These are phyloP conservation scores for Lippia alba DNA, from an alignment of 305 asterid species.

Conservation along the genomic window DNA sequence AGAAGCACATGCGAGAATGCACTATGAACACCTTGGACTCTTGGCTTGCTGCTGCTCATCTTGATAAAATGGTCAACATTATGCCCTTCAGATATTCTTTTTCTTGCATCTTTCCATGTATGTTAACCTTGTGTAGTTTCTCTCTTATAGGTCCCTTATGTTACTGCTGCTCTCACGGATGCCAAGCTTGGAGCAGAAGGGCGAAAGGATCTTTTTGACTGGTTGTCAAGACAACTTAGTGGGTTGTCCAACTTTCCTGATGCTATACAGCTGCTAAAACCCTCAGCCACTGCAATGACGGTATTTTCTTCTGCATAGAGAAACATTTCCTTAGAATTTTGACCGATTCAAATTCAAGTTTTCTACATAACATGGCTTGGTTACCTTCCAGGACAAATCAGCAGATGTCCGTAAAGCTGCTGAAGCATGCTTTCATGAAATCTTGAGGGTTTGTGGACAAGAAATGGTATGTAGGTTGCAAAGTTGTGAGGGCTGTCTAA, in stretches of 20 bases:
- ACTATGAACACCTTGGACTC: slow-evolving; percentile 86
- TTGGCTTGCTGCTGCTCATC: slow-evolving; percentile 98
- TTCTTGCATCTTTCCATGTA: slow-evolving; percentile 23
- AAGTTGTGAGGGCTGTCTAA: slow-evolving; percentile 24
- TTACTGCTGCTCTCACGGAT: slow-evolving; percentile 83
- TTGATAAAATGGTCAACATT: slow-evolving; percentile 85
- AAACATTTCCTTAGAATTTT: slow-evolving; percentile 1
- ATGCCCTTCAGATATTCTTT: slow-evolving; percentile 21
- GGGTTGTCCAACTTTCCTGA: slow-evolving; percentile 75
- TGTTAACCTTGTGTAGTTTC: slow-evolving; percentile 25
- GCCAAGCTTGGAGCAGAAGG: slow-evolving; percentile 99
- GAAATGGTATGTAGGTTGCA: slow-evolving; percentile 68
- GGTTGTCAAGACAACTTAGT: slow-evolving; percentile 85
- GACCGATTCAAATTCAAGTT: slow-evolving; percentile 3
- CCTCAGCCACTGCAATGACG: slow-evolving; percentile 94
- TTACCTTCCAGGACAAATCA: slow-evolving; percentile 81
- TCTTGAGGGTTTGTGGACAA: slow-evolving; percentile 91
- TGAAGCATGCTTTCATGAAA: slow-evolving; percentile 85
- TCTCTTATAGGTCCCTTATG: slow-evolving; percentile 74
- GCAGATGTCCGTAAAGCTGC: slow-evolving; percentile 99
- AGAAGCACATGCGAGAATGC: slow-evolving; percentile 96
- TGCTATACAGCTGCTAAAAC: slow-evolving; percentile 88
- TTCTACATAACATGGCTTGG: slow-evolving; percentile 27
- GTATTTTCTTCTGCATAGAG: slow-evolving; percentile 44
- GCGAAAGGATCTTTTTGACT: slow-evolving; percentile 95